Base-by-base conservation (phyloP, 176 grass and related monocot genomes). In the Phragmites australis region DNA sequence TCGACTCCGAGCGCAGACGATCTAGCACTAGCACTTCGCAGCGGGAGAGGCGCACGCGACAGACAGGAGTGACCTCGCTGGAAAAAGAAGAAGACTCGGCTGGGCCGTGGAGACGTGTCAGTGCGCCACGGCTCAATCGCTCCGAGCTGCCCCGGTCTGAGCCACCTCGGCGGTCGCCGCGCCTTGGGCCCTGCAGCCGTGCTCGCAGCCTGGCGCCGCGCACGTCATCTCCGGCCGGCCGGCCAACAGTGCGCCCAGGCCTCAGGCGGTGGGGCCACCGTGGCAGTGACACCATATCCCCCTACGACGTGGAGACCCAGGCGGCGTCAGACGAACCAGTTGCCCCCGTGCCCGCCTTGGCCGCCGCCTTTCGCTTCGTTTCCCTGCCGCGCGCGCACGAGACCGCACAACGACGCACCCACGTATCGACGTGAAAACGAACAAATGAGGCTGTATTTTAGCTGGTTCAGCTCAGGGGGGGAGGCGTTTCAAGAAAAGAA, bases 81-180 rank as follows among this genome's bases (percentile, higher is more conserved):
- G 2, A 13, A 9, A 23, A n/a, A n/a, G n/a, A n/a, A n/a, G n/a
- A n/a, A n/a, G n/a, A n/a, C n/a, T n/a, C n/a, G n/a, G n/a, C n/a
- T n/a, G n/a, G n/a, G n/a, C 16, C 41, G 50, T 4, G 39, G 27
- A 23, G 63, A 84, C 81, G 75, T 89, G 87, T 72, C 83, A 50
- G 9, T 10, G 16, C 17, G 42, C 15, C 72, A n/a, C 27, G 74
- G 57, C 10, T 3, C 46, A 3, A n/a, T n/a, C n/a, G n/a, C n/a
- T n/a, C n/a, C n/a, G 27, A 15, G 40, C 39, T 5, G 18, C 37
- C 34, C 3, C n/a, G n/a, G 71, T 19, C 34, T 4, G 1, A 4
- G 39, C 21, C 78, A 17, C 40, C 40, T 34, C 78, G 50, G 2
- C 30, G 19, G 39, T 29, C 32, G 34, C 72, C 72, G 72, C n/a